These are phyloP conservation scores for Eucalyptus tenuipes DNA, from an alignment of 345 rosid species.

Conservation along the genomic window DNA sequence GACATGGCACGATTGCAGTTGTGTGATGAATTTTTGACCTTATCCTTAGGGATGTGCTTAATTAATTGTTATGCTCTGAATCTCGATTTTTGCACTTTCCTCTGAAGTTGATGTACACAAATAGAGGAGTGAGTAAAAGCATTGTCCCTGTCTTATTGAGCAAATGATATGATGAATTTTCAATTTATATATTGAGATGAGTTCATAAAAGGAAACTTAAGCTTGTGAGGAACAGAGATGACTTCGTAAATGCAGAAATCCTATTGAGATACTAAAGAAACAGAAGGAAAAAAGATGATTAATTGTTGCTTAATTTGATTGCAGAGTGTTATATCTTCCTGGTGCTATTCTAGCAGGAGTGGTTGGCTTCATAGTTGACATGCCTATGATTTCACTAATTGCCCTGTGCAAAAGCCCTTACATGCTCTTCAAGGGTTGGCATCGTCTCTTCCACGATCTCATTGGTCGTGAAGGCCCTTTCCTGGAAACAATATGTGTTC, in stretches of 20 bases:
- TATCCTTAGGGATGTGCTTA: background rate
- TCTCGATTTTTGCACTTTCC: background rate
- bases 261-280: background rate
- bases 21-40: background rate
- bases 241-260: background rate
- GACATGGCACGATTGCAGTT: background rate
- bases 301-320: background rate
- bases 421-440: slow-evolving; percentile 97
- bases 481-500: slow-evolving; percentile 94
- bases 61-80: background rate
- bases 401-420: slow-evolving; percentile 80
- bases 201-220: background rate
- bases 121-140: background rate
- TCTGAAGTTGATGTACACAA: background rate
- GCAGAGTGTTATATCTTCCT: slow-evolving; percentile 65
- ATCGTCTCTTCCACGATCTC: slow-evolving; percentile 79
- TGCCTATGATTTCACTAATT: slow-evolving; percentile 52
- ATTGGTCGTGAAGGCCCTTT: slow-evolving; percentile 97
- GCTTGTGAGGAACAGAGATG: background rate
- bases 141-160: background rate
- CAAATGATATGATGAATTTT: background rate
- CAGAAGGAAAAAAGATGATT: background rate
- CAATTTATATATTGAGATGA: background rate
- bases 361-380: slow-evolving; percentile 61
- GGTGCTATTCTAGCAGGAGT: slow-evolving; percentile 52